Percentiles rank a stretch among this genome's conserved stretches.
phyloP scores from a whole-genome alignment of 169 alveolate species.

The Plasmodium gaboni region DNA sequence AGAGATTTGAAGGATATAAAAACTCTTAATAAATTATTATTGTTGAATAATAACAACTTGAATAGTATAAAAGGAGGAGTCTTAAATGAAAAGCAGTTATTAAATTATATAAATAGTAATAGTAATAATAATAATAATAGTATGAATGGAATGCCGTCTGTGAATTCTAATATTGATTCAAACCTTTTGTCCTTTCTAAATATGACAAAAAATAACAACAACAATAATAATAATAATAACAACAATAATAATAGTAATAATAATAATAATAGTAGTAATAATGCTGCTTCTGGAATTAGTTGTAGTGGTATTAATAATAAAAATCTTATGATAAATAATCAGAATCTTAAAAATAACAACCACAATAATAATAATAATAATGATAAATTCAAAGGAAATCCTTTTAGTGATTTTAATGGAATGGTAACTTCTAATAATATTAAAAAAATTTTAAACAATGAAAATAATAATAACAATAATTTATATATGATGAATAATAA shows the following conservation, averaged over 20 bases:
- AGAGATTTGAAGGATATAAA: constrained; percentile 7
- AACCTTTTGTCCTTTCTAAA: constrained; percentile 17
- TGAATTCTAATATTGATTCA: neutral
- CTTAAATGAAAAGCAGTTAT: neutral
- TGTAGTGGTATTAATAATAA: too few relatives aligned
- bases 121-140: too few relatives aligned
- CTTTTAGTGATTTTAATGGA: constrained; percentile 5
- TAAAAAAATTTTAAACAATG: constrained; percentile 29
- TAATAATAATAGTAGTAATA: neutral
- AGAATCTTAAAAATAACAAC: neutral
- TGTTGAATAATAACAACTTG: constrained; percentile 15
- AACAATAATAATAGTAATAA: neutral
- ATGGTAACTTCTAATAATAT: constrained; percentile 4
- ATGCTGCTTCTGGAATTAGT: too few relatives aligned
- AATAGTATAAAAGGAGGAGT: neutral
- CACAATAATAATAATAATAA: too few relatives aligned
- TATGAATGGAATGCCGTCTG: neutral
- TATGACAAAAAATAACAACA: constrained; percentile 33
- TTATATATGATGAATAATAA: neutral
- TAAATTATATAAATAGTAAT: neutral
- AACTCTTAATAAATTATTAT: constrained; percentile 1
- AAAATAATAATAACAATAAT: constrained; percentile 11
- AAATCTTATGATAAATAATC: neutral
- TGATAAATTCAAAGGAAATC: neutral
- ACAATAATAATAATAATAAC: neutral